A percentile compares a stretch with the other conserved stretches of the same genome.
Conservation (phyloP, 1,139 yeast species). For the Taphrina sp. region DNA sequence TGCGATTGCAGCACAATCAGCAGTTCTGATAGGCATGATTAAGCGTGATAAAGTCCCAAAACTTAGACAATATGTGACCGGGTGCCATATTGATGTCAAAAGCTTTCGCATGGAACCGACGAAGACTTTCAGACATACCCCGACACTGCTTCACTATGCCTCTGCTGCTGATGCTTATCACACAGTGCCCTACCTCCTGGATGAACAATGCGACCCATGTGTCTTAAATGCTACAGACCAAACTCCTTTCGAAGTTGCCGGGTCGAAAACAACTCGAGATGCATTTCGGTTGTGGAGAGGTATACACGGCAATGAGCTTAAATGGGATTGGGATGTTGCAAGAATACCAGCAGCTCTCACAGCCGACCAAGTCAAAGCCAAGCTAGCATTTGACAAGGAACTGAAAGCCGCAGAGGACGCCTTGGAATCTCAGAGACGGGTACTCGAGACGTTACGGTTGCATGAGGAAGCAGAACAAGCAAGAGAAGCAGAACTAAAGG, state of each 20-base stretch:
- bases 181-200: constrained; percentile 65
- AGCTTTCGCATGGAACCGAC: constrained; percentile 56
- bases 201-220: constrained; percentile 70
- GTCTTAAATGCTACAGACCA: constrained; percentile 55
- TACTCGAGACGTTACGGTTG: constrained; percentile 39
- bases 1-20: constrained; percentile 52
- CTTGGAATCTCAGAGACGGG: constrained; percentile 43
- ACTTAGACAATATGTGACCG: constrained; percentile 59
- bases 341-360: constrained; percentile 66
- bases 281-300: constrained; percentile 69
- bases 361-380: constrained; percentile 59
- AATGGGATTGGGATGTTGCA: constrained; percentile 67
- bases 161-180: constrained; percentile 65
- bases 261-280: constrained; percentile 49
- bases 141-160: constrained; percentile 79
- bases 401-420: constrained; percentile 46
- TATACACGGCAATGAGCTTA: constrained; percentile 60
- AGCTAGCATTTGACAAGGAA: constrained; percentile 46
- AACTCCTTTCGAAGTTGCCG: constrained; percentile 61
- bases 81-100: constrained; percentile 48
- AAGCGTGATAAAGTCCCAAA: constrained; percentile 80
- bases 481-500: constrained; percentile 39
- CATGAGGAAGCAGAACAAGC: constrained; percentile 42
- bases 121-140: constrained; percentile 54
- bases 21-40: constrained; percentile 58